These are phyloP conservation scores for Coemansia sp. DNA, from an alignment of 192 early-diverging fungal genomes.

Conservation along the genomic window DNA sequence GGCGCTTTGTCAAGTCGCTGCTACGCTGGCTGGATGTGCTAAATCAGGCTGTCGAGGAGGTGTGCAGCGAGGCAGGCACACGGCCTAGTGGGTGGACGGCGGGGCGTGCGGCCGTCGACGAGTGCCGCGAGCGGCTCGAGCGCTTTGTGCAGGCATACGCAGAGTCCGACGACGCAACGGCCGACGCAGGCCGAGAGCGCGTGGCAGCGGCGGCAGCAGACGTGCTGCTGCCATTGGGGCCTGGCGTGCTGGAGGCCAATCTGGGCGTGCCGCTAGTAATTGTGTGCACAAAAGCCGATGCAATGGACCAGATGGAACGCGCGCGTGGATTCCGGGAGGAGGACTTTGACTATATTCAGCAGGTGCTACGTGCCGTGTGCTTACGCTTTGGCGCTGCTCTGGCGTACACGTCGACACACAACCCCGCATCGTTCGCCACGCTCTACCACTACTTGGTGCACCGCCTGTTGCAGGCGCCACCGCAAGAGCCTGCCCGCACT, in stretches of 20 bases:
- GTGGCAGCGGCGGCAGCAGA: constrained; percentile 9
- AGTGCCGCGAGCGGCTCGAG: constrained; percentile 66
- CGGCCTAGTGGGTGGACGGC: constrained; percentile 56
- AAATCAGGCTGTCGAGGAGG: constrained; percentile 51
- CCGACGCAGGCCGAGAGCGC: constrained; percentile 15
- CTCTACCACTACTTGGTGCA: constrained; percentile 82
- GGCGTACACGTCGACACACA: constrained; percentile 81
- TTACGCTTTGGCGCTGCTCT: constrained; percentile 88
- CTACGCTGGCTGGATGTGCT: constrained; percentile 77
- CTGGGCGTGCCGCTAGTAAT: constrained; percentile 86
- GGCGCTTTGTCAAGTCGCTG: constrained; percentile 77
- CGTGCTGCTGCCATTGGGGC: constrained; percentile 67
- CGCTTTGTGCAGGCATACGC: constrained; percentile 67
- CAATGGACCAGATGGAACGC: constrained; percentile 68
- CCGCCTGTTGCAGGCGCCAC: constrained; percentile 52
- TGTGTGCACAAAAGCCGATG: constrained; percentile 81
- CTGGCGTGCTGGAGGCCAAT: constrained; percentile 79
- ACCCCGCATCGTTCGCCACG: constrained; percentile 68
- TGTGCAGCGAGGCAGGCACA: constrained; percentile 32
- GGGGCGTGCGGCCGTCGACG: constrained; percentile 66
- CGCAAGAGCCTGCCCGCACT: background rate
- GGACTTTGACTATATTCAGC: constrained; percentile 95
- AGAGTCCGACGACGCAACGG: constrained; percentile 46
- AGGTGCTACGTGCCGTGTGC: constrained; percentile 82
- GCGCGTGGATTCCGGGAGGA: constrained; percentile 85